Evolutionary conservation across 1,139 yeast genomes (phyloP).

Genomic region (Nakaseomyces bracarensis): DNA sequence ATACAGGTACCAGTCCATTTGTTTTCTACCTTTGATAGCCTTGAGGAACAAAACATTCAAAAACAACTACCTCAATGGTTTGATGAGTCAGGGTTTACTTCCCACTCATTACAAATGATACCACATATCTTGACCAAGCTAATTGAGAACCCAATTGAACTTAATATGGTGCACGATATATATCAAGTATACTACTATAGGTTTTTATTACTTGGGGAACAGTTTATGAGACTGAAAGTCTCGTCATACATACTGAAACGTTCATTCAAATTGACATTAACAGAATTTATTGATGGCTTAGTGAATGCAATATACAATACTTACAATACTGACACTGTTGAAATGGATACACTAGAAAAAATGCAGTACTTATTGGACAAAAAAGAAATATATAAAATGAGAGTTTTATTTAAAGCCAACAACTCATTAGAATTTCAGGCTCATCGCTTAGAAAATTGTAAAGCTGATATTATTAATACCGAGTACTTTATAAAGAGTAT

Average conservation of each 20-base stretch:
- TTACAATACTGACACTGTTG: slow-evolving; percentile 17
- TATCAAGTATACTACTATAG: slow-evolving; percentile 27
- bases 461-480: neutral
- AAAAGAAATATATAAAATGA: slow-evolving; percentile 45
- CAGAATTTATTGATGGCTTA: slow-evolving; percentile 40
- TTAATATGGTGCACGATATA: slow-evolving; percentile 11
- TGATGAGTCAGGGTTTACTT: neutral
- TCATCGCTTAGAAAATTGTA: neutral
- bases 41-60: neutral
- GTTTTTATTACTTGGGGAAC: slow-evolving; percentile 59
- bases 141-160: neutral
- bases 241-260: slow-evolving; percentile 50
- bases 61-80: neutral
- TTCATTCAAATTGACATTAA: slow-evolving; percentile 38
- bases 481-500: neutral
- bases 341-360: slow-evolving; percentile 14
- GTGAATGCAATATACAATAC: slow-evolving; percentile 20
- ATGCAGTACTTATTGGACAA: slow-evolving; percentile 19
- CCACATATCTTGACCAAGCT: neutral
- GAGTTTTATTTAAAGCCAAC: slow-evolving; percentile 37
- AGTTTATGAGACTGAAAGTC: slow-evolving; percentile 49
- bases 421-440: slow-evolving; percentile 42
- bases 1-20: neutral
- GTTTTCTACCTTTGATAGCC: neutral
- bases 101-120: neutral